Base-by-base conservation (phyloP, 345 rosid species). In the Rhodomyrtus tomentosa region DNA sequence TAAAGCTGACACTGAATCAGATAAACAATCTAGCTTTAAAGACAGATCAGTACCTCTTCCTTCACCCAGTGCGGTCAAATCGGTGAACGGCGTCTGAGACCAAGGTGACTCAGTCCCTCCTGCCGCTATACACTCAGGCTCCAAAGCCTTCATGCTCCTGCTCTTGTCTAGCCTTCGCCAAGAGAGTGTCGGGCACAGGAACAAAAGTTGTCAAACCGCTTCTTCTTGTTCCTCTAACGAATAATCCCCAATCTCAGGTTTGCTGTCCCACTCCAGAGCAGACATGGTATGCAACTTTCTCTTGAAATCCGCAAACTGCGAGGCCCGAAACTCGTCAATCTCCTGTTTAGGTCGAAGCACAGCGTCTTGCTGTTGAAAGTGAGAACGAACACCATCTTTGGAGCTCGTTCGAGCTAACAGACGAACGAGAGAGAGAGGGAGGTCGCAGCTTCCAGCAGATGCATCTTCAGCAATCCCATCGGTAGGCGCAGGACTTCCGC, bases 41-140 rank as follows among this genome's bases (percentile, higher is more conserved):
- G 98, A 94, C 89, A 95, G 87, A 62, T 94, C 98, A 7, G 98
- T 95, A 55, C 98, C 98, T 91, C 99, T 96, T 42, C 98, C 98
- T 87, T 95, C 97, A 87, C 98, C 98, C 12, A 96, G 98, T 6
- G 98, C 98, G 32, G 98, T 95, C 89, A 96, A 92, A 82, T 96
- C 99, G 0, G 98, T 96, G 4, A 94, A 96, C 0, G 98, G 97
- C 1, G 99, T 95, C 88, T 95, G 98, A 1, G 88, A 85, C 96
- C 98, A 95, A 0, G 99, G 99, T 2, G 97, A 95, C 91, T 96
- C 98, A 2, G 93, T 88, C 79, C 98, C 98, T 82, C 97, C 92
- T 25, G 93, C 96, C 25, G 93, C 89, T 83, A 95, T 85, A 59
- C 98, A 93, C 93, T 94, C 95, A 1, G 98, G 99, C 81, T 96